phyloP scores from a whole-genome alignment of 1,139 yeast species.

The Debaryomyces coudertii region DNA sequence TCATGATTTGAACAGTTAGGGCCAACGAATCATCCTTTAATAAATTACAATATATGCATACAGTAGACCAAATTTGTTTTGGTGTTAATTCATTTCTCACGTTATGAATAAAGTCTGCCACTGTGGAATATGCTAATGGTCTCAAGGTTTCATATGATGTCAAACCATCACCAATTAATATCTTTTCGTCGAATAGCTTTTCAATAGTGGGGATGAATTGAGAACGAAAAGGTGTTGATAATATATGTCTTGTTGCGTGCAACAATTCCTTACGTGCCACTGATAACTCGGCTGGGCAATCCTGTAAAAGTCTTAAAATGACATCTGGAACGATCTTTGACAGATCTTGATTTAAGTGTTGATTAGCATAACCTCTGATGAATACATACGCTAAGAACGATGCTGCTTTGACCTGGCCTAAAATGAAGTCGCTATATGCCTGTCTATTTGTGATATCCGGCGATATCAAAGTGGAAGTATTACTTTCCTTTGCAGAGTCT shows the following conservation, averaged over 20 bases:
- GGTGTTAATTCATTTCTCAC: constrained; percentile 85
- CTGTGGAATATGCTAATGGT: constrained; percentile 93
- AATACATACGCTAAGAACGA: constrained; percentile 92
- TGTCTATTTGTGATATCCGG: constrained; percentile 78
- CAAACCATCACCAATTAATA: constrained; percentile 88
- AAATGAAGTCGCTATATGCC: constrained; percentile 84
- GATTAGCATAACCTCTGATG: constrained; percentile 79
- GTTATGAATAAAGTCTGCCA: constrained; percentile 94
- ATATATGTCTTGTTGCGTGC: constrained; percentile 92
- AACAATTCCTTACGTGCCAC: constrained; percentile 90
- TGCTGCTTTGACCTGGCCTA: constrained; percentile 97
- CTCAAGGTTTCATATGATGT: constrained; percentile 85
- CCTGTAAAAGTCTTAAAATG: constrained; percentile 82
- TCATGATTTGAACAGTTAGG: constrained; percentile 93
- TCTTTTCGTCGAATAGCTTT: constrained; percentile 79
- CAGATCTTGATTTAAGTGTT: constrained; percentile 63
- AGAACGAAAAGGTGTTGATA: constrained; percentile 83
- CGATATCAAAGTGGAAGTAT: constrained; percentile 52
- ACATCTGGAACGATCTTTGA: constrained; percentile 80
- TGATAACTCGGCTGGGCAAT: constrained; percentile 95
- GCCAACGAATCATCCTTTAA: constrained; percentile 84
- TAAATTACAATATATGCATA: constrained; percentile 77
- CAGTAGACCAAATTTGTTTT: constrained; percentile 86
- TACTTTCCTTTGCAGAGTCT: constrained; percentile 58
- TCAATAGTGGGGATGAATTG: constrained; percentile 87